phyloP scores from a whole-genome alignment of 805 yeast species.

The Candida chauliodis region DNA sequence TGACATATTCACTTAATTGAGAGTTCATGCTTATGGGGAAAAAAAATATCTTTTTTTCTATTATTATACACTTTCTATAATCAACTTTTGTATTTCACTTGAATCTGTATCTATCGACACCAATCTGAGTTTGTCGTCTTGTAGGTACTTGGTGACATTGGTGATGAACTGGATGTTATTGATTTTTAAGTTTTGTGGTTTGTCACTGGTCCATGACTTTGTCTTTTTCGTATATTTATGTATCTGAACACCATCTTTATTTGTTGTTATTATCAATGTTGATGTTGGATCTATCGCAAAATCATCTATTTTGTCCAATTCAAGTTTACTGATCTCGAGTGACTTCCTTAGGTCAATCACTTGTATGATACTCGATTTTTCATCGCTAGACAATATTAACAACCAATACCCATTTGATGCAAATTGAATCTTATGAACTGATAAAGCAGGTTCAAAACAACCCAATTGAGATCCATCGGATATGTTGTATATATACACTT shows the following conservation, averaged over 20 bases:
- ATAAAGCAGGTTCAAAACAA: conserved; percentile 24
- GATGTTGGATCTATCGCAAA: conserved; percentile 37
- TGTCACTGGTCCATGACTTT: conserved; percentile 28
- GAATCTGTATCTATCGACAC: neutral
- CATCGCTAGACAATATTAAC: conserved; percentile 25
- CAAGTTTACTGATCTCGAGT: conserved; percentile 22
- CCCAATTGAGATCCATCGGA: conserved; percentile 31
- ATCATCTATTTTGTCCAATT: conserved; percentile 17
- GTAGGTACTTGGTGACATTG: neutral
- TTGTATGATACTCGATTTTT: conserved; percentile 22
- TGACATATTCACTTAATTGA: conserved; percentile 24
- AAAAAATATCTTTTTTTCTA: neutral
- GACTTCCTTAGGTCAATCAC: conserved; percentile 51
- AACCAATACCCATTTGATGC: conserved; percentile 68
- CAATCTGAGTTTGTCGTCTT: neutral
- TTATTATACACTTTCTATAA: neutral
- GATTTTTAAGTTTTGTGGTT: neutral
- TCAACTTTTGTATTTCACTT: neutral
- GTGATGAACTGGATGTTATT: neutral
- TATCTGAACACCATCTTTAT: conserved; percentile 18
- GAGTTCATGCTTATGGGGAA: neutral
- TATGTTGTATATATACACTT: conserved; percentile 37
- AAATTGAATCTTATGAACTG: conserved; percentile 40
- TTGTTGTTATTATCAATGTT: conserved; percentile 22
- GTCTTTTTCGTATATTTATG: conserved; percentile 39